Conservation (phyloP, 2,329 filamentous ascomycete species). For the Nigrospora oryzae region DNA sequence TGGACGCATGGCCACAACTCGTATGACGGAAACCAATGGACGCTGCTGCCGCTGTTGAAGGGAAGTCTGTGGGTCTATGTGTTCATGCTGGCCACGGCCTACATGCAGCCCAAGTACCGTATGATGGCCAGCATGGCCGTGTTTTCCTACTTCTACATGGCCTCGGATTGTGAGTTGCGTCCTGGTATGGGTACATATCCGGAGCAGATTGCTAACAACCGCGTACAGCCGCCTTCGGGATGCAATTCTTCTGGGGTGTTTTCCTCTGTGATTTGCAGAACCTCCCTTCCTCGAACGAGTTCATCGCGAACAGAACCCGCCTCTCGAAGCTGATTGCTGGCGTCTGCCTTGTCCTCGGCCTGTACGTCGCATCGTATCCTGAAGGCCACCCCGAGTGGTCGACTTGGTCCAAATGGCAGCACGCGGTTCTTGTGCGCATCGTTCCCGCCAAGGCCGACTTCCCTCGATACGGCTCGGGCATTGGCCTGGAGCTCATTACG, state of each 20-base stretch:
- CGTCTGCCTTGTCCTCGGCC: slow-evolving; percentile 39
- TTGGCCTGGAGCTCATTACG: slow-evolving; percentile 21
- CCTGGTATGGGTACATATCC: background rate
- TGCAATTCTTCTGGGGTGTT: slow-evolving; percentile 55
- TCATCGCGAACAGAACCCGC: slow-evolving; percentile 34
- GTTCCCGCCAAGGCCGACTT: slow-evolving; percentile 37
- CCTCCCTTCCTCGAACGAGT: slow-evolving; percentile 33
- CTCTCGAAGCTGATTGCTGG: slow-evolving; percentile 33
- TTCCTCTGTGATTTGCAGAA: slow-evolving; percentile 53
- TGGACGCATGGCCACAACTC: slow-evolving; percentile 41
- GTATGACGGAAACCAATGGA: slow-evolving; percentile 53
- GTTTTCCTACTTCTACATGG: slow-evolving; percentile 40
- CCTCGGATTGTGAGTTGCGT: slow-evolving; percentile 17
- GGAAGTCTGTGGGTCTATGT: slow-evolving; percentile 47
- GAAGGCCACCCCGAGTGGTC: slow-evolving; percentile 44
- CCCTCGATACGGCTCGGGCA: slow-evolving; percentile 30
- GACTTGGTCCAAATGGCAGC: slow-evolving; percentile 42
- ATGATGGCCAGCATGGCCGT: slow-evolving; percentile 36
- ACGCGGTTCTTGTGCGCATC: slow-evolving; percentile 30
- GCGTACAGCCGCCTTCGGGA: slow-evolving; percentile 33
- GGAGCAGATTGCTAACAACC: slow-evolving; percentile 5
- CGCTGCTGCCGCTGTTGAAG: slow-evolving; percentile 43
- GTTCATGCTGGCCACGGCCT: slow-evolving; percentile 40
- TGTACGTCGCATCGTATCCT: slow-evolving; percentile 52
- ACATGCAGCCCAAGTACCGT: slow-evolving; percentile 38